phyloP scores from a whole-genome alignment of 306 rosid species.

The Dalbergia cultrata region DNA sequence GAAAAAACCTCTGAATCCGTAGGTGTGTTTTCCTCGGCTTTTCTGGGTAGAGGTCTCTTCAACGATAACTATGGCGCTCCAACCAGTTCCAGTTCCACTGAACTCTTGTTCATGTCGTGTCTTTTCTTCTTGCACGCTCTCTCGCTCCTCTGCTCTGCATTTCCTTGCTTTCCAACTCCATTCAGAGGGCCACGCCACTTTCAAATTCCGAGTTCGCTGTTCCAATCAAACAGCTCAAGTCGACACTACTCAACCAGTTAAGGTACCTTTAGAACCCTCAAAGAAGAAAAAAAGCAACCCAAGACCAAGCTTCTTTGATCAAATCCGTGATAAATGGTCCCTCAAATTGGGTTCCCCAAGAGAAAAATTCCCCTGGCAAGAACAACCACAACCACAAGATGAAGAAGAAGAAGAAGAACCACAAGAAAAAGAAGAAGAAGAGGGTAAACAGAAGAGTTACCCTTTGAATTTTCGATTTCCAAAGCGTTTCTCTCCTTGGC shows the following conservation, averaged over 20 bases:
- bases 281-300: slow-evolving; percentile 59
- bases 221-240: slow-evolving; percentile 54
- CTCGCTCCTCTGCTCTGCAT: slow-evolving; percentile 53
- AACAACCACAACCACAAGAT: slow-evolving; percentile 26
- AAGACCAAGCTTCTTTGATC: slow-evolving; percentile 83
- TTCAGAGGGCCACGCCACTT: slow-evolving; percentile 23
- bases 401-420: background rate
- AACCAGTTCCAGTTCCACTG: slow-evolving; percentile 52
- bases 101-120: background rate
- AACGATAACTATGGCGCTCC: slow-evolving; percentile 64
- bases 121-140: slow-evolving; percentile 33
- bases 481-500: slow-evolving; percentile 76
- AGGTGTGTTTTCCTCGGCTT: background rate
- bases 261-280: slow-evolving; percentile 48
- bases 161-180: slow-evolving; percentile 51
- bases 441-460: background rate
- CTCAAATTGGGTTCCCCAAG: slow-evolving; percentile 63
- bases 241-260: slow-evolving; percentile 56
- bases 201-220: slow-evolving; percentile 65
- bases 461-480: slow-evolving; percentile 51
- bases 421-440: background rate
- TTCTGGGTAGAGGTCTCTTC: background rate
- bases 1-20: background rate
- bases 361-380: slow-evolving; percentile 82
- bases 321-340: slow-evolving; percentile 85